These are phyloP conservation scores for Maudiozyma saulgeensis DNA, from an alignment of 805 yeast species.

Conservation along the genomic window DNA sequence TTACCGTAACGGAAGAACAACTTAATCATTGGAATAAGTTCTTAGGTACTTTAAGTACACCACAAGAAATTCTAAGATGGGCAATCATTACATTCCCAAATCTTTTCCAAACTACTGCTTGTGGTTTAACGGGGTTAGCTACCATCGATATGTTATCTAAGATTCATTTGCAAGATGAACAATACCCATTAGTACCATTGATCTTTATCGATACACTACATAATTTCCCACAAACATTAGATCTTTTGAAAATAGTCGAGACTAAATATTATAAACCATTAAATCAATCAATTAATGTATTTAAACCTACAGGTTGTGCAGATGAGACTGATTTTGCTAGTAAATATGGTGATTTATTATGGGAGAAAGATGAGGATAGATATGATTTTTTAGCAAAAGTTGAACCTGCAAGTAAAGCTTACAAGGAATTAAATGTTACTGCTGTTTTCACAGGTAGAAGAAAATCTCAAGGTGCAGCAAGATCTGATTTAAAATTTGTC, in stretches of 20 bases:
- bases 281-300: constrained; percentile 44
- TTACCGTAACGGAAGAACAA: constrained; percentile 41
- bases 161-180: constrained; percentile 23
- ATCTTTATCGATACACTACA: constrained; percentile 85
- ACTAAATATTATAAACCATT: constrained; percentile 36
- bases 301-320: constrained; percentile 49
- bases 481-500: constrained; percentile 60
- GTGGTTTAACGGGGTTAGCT: constrained; percentile 86
- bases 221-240: constrained; percentile 90
- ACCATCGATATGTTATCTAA: constrained; percentile 74
- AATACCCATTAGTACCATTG: constrained; percentile 41
- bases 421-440: constrained; percentile 56
- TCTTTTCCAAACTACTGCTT: constrained; percentile 85
- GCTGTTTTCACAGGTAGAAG: constrained; percentile 92
- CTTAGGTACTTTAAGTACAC: constrained; percentile 40
- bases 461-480: constrained; percentile 78
- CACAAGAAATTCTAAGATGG: constrained; percentile 76
- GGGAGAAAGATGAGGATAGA: constrained; percentile 73
- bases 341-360: constrained; percentile 64
- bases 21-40: constrained; percentile 56
- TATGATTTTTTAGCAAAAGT: constrained; percentile 87
- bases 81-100: constrained; percentile 73
- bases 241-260: constrained; percentile 52
- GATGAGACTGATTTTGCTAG: constrained; percentile 54
- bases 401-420: constrained; percentile 85